These are phyloP conservation scores for Cinnamomum chago DNA, from an alignment of 164 flowering plant genomes.

Conservation along the genomic window DNA sequence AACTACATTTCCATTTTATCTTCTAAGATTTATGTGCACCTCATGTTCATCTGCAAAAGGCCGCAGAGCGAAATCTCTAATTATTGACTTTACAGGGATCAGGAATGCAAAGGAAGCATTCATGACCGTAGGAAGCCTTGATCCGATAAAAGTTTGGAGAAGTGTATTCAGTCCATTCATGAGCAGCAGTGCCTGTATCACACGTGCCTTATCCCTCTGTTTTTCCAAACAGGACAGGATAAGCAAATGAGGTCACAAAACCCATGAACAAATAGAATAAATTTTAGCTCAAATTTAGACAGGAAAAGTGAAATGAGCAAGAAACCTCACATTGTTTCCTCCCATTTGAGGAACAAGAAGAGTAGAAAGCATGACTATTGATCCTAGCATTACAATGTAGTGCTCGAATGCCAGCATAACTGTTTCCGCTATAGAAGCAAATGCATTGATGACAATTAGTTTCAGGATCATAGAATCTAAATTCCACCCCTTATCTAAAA, in stretches of 20 bases:
- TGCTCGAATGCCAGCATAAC: conserved; percentile 79
- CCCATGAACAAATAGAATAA: neutral
- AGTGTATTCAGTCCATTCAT: conserved; percentile 84
- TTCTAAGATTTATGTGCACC: conserved; percentile 29
- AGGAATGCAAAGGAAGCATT: conserved; percentile 69
- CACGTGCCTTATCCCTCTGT: conserved; percentile 87
- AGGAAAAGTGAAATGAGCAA: neutral
- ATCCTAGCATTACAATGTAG: conserved; percentile 89
- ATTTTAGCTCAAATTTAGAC: neutral
- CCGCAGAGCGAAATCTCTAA: conserved; percentile 42
- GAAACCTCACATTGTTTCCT: conserved; percentile 53
- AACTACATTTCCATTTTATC: neutral
- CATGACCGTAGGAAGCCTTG: conserved; percentile 94
- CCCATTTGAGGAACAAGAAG: conserved; percentile 83
- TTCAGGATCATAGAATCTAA: neutral
- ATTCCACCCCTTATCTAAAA: neutral
- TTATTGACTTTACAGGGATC: conserved; percentile 66
- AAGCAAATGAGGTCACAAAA: neutral
- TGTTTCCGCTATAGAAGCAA: conserved; percentile 48
- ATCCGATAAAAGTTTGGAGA: conserved; percentile 73
- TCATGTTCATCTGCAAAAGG: conserved; percentile 47
- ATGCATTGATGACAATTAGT: conserved; percentile 4
- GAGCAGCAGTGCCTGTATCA: conserved; percentile 77
- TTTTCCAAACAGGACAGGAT: neutral
- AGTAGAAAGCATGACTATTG: conserved; percentile 63